Evolutionary conservation across 2,329 filamentous ascomycete species (phyloP).

Genomic region (Coniochaeta hoffmannii): DNA sequence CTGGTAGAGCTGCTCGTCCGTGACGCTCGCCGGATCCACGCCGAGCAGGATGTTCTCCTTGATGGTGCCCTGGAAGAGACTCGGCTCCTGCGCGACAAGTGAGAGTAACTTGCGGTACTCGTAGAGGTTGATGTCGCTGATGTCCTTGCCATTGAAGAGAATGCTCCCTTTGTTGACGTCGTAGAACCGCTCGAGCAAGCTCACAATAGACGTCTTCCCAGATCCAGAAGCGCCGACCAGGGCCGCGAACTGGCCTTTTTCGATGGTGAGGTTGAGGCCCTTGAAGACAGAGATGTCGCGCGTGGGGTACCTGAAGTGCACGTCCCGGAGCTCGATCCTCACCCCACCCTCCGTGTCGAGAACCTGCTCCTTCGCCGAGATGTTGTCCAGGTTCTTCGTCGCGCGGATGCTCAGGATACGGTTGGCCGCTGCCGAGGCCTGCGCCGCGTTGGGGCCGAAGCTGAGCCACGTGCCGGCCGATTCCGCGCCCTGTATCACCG

Average conservation of each 20-base stretch:
- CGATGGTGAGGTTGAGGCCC: slow-evolving; percentile 55
- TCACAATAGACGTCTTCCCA: slow-evolving; percentile 66
- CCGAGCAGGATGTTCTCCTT: slow-evolving; percentile 64
- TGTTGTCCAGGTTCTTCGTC: slow-evolving; percentile 27
- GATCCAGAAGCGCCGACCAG: slow-evolving; percentile 64
- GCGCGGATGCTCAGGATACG: slow-evolving; percentile 48
- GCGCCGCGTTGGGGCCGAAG: slow-evolving; percentile 57
- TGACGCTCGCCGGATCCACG: slow-evolving; percentile 43
- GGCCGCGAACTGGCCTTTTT: slow-evolving; percentile 63
- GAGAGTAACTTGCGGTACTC: slow-evolving; percentile 59
- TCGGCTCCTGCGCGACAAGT: slow-evolving; percentile 68
- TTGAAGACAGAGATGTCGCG: slow-evolving; percentile 50
- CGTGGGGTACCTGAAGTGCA: slow-evolving; percentile 55
- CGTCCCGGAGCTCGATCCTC: slow-evolving; percentile 46
- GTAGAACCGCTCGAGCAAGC: slow-evolving; percentile 63
- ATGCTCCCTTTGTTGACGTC: slow-evolving; percentile 57
- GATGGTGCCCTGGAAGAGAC: slow-evolving; percentile 61
- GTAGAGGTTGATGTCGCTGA: slow-evolving; percentile 50
- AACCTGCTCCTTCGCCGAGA: slow-evolving; percentile 26
- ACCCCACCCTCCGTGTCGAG: slow-evolving; percentile 41
- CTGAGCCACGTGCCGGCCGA: slow-evolving; percentile 59
- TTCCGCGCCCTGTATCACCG: slow-evolving; percentile 61
- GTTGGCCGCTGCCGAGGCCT: slow-evolving; percentile 51
- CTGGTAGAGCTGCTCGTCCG: slow-evolving; percentile 42
- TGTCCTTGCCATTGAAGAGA: slow-evolving; percentile 53